These are phyloP conservation scores for Syncephalastrum contaminatum DNA, from an alignment of 371 early-diverging fungal genomes.

Conservation along the genomic window DNA sequence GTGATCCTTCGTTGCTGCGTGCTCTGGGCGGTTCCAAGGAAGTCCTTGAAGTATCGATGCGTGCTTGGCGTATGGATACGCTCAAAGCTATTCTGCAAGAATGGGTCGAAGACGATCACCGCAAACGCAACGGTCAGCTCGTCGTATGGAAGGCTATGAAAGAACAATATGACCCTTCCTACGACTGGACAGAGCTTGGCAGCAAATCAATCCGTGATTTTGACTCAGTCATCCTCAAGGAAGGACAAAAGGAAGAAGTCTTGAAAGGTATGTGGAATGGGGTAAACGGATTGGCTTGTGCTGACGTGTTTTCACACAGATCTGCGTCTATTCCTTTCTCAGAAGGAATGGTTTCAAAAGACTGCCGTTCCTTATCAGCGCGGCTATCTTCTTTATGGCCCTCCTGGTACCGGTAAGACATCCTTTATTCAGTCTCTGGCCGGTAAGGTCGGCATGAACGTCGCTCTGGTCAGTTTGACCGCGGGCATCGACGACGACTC, in stretches of 20 bases:
- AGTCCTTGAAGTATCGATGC: constrained; percentile 12
- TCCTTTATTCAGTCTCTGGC: constrained; percentile 65
- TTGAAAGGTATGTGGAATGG: constrained; percentile 10
- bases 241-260: constrained; percentile 36
- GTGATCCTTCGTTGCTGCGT: background rate
- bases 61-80: constrained; percentile 16
- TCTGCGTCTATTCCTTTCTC: constrained; percentile 33
- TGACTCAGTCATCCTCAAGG: constrained; percentile 37
- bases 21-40: too few species aligned
- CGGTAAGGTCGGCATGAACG: constrained; percentile 42
- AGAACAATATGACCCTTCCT: background rate
- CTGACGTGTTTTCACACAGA: constrained; percentile 12
- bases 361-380: constrained; percentile 94
- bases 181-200: constrained; percentile 21
- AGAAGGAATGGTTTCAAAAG: constrained; percentile 75
- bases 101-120: constrained; percentile 33
- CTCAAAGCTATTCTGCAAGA: constrained; percentile 31
- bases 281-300: too few species aligned
- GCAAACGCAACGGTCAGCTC: constrained; percentile 26
- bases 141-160: too few species aligned
- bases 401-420: constrained; percentile 74
- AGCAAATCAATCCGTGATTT: constrained; percentile 32
- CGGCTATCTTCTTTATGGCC: constrained; percentile 74
- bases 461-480: constrained; percentile 38
- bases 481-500: constrained; percentile 33